Base-by-base conservation (phyloP, 2,329 filamentous ascomycete species). In the Sphaerulina populicola region DNA sequence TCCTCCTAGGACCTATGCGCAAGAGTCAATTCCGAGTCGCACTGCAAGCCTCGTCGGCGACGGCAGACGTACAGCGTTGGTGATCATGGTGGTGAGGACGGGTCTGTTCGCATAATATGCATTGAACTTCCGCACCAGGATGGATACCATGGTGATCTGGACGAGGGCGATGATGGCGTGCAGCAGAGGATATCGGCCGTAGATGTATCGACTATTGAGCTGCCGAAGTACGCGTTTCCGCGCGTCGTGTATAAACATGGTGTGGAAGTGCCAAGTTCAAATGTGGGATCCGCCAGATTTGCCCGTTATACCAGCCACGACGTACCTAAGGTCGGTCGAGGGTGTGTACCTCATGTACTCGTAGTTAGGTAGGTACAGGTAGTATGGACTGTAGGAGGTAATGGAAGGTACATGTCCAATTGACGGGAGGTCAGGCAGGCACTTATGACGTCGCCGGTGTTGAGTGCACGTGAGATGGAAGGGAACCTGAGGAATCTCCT, bases 1-100 rank as follows among this genome's bases (percentile, higher is more conserved):
- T 62, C 93, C 93, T 72, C 88, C 89, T 53, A 98, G 82, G 51
- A 97, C 72, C 79, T 82, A 58, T 51, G 47, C 42, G 56, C 23
- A 36, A 33, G 7, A 27, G 29, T 42, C 33, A 41, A 35, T 35
- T 49, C 14, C 44, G 51, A 45, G n/a, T 39, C 31, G 27, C 47
- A 12, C 29, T 29, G 10, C 18, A 40, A 35, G 31, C 31, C 31
- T 48, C 23, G 41, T 49, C 56, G 47, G 53, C 44, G 39, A 59
- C 38, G 46, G 21, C 15, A n/a, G 48, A 68, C 79, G 66, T 80
- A 85, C 85, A 60, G 93, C 87, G 74, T 98, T 98, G 68, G 91
- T 95, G 66, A 96, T 88, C 91, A 98, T 98, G 71, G 94, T 98
- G 56, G 93, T 98, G 64, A 98, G 80, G 38, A 98, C 87, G 86